Conservation (phyloP, 495 filamentous ascomycete genomes). For the Xylaria cubensis region DNA sequence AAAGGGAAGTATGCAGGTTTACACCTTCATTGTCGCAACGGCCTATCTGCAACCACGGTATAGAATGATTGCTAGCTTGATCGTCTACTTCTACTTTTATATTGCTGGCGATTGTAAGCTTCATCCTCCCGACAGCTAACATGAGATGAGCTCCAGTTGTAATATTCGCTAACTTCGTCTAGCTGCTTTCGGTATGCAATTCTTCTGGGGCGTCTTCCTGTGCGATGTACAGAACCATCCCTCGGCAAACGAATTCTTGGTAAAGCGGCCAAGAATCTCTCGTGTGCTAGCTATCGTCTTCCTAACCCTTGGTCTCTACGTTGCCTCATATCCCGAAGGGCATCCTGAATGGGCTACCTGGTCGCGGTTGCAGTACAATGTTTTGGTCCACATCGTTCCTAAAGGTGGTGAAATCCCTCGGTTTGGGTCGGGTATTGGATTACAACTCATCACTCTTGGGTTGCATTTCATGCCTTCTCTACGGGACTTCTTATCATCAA, state of each 20-base stretch:
- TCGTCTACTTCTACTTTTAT: conserved; percentile 62
- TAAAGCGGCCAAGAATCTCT: conserved; percentile 53
- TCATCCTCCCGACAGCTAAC: not conserved
- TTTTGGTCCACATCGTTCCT: conserved; percentile 62
- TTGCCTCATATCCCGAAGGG: conserved; percentile 67
- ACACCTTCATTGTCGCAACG: conserved; percentile 61
- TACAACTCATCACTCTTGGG: conserved; percentile 60
- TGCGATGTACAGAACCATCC: conserved; percentile 65
- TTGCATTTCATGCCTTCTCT: conserved; percentile 64
- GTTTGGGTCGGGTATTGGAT: conserved; percentile 59
- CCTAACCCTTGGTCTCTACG: conserved; percentile 57
- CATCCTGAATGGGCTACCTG: conserved; percentile 63
- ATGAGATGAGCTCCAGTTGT: not conserved
- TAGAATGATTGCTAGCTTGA: conserved; percentile 59
- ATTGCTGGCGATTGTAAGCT: conserved; percentile 54
- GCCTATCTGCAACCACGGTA: conserved; percentile 63
- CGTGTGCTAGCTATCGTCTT: conserved; percentile 54
- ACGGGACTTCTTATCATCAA: conserved; percentile 62
- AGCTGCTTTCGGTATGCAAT: conserved; percentile 67
- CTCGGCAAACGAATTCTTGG: conserved; percentile 57
- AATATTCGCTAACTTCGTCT: conserved; percentile 2
- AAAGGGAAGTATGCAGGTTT: conserved; percentile 67
- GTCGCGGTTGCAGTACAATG: conserved; percentile 58
- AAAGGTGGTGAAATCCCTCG: conserved; percentile 60
- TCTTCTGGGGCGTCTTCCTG: conserved; percentile 69